Evolutionary conservation across 2,329 filamentous ascomycete species (phyloP).

Genomic region (Ascosphaera pollenicola): DNA sequence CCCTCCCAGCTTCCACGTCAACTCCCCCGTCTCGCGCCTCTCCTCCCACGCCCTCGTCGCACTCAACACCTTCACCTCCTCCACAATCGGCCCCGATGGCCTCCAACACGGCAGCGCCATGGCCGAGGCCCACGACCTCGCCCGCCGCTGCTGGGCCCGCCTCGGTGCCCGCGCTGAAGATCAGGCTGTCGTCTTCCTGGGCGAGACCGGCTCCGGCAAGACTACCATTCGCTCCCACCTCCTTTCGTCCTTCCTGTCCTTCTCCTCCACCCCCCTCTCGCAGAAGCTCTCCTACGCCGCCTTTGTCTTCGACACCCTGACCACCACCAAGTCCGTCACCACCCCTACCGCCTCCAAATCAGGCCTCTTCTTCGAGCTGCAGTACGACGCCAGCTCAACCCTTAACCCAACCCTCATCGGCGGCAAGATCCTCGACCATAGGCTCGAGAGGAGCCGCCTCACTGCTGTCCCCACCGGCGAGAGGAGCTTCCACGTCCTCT

Average conservation of each 20-base stretch:
- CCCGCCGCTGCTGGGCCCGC: slow-evolving; percentile 62
- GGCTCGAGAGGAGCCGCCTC: slow-evolving; percentile 77
- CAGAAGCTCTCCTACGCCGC: slow-evolving; percentile 82
- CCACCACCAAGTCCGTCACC: slow-evolving; percentile 89
- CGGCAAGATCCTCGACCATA: slow-evolving; percentile 83
- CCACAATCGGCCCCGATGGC: slow-evolving; percentile 72
- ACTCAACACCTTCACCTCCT: slow-evolving; percentile 85
- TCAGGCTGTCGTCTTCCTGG: slow-evolving; percentile 83
- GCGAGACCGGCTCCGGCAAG: slow-evolving; percentile 91
- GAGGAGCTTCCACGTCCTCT: slow-evolving; percentile 86
- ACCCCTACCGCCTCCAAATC: slow-evolving; percentile 92
- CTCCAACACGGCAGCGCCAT: slow-evolving; percentile 78
- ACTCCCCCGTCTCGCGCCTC: slow-evolving; percentile 64
- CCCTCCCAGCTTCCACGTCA: slow-evolving; percentile 72
- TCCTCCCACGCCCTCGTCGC: slow-evolving; percentile 83
- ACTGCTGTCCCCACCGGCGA: slow-evolving; percentile 85
- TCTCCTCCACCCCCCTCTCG: slow-evolving; percentile 79
- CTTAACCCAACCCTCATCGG: slow-evolving; percentile 75
- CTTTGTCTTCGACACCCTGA: slow-evolving; percentile 89
- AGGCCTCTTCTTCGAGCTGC: slow-evolving; percentile 83
- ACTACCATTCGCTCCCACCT: slow-evolving; percentile 83
- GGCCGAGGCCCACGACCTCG: slow-evolving; percentile 81
- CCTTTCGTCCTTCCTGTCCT: slow-evolving; percentile 63
- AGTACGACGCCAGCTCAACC: slow-evolving; percentile 78
- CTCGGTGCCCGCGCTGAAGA: slow-evolving; percentile 79